These are phyloP conservation scores for Beverwykella pulmonaria DNA, from an alignment of 495 filamentous ascomycete species.

Conservation along the genomic window DNA sequence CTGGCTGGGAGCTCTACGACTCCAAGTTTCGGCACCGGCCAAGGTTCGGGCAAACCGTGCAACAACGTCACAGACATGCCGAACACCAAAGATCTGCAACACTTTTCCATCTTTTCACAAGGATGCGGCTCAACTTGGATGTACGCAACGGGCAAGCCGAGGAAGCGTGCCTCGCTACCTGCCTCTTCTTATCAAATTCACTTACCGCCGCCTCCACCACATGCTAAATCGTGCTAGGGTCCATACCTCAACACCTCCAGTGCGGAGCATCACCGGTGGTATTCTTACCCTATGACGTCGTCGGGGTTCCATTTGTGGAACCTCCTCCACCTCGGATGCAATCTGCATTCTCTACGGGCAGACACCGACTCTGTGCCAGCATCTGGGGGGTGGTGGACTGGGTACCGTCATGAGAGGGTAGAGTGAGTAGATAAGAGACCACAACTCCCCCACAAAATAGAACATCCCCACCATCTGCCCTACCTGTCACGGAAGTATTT, in stretches of 20 bases:
- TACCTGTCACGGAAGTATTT: not conserved
- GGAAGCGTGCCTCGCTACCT: conserved; percentile 6
- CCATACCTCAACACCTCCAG: conserved; percentile 12
- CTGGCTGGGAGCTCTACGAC: not conserved
- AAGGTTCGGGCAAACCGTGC: conserved; percentile 19
- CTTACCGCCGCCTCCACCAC: conserved; percentile 22
- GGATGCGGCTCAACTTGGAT: conserved; percentile 19
- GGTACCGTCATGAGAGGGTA: too few species aligned
- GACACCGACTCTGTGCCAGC: conserved; percentile 1
- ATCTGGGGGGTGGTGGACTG: conserved; percentile 1
- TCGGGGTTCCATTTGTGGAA: conserved; percentile 10
- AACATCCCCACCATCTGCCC: not conserved
- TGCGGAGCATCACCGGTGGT: not conserved
- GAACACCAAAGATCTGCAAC: conserved; percentile 26
- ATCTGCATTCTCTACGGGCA: conserved; percentile 20
- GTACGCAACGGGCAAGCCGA: conserved; percentile 29
- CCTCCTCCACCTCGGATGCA: conserved; percentile 10
- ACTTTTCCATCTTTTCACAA: conserved; percentile 9
- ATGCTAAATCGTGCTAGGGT: conserved; percentile 22
- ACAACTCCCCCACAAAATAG: not conserved
- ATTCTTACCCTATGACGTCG: conserved; percentile 25
- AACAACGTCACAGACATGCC: conserved; percentile 19
- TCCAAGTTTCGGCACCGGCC: not conserved
- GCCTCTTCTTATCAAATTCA: conserved; percentile 3
- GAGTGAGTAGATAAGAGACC: conserved; percentile 26